Conservation (phyloP, 345 rosid genomes). For the Raphanus sativus region DNA sequence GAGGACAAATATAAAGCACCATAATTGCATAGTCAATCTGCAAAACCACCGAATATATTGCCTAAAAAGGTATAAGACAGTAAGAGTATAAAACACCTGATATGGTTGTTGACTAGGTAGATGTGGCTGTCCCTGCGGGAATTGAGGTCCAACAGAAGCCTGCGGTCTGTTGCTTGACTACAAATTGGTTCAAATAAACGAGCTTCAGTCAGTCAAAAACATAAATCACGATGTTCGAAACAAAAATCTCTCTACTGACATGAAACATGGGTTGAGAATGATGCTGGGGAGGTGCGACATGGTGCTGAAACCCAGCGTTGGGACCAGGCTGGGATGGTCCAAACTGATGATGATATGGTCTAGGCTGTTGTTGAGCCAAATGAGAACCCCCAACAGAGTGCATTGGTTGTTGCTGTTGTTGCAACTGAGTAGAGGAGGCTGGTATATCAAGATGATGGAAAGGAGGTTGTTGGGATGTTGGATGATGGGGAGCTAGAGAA, state of each 20-base stretch:
- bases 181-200: slow-evolving; percentile 31
- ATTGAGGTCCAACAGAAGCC: slow-evolving; percentile 60
- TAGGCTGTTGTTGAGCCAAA: slow-evolving; percentile 60
- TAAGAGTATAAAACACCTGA: slow-evolving; percentile 48
- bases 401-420: slow-evolving; percentile 62
- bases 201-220: slow-evolving; percentile 19
- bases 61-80: not conserved
- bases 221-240: not conserved
- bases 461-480: slow-evolving; percentile 53
- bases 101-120: slow-evolving; percentile 61
- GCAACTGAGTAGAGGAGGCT: slow-evolving; percentile 62
- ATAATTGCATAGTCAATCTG: not conserved
- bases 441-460: slow-evolving; percentile 67
- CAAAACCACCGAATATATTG: not conserved
- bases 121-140: slow-evolving; percentile 68
- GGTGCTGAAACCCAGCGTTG: slow-evolving; percentile 64
- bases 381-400: slow-evolving; percentile 57
- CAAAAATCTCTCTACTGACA: slow-evolving; percentile 49
- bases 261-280: slow-evolving; percentile 47
- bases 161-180: slow-evolving; percentile 59
- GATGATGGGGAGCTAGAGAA: slow-evolving; percentile 52
- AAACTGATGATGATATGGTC: slow-evolving; percentile 73
- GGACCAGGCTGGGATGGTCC: slow-evolving; percentile 61
- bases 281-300: slow-evolving; percentile 58
- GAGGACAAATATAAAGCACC: not conserved